Conservation (phyloP, 768 basidiomycete genomes). For the Guyanaporus albipodus region DNA sequence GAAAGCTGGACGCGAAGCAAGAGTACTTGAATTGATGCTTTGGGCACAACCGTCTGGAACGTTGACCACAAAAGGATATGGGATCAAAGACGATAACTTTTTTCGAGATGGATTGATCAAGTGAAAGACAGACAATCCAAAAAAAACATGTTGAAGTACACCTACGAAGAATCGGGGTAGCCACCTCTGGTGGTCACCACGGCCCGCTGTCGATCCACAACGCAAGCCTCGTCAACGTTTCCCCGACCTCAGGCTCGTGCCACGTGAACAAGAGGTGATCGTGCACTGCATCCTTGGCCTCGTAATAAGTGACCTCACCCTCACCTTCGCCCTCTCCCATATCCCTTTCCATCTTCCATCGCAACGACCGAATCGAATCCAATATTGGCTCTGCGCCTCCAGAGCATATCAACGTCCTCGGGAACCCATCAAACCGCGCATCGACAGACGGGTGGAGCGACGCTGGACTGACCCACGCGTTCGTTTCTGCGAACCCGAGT, state of each 20-base stretch:
- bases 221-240: constrained; percentile 46
- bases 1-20: no score
- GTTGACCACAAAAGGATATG: no score
- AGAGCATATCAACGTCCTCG: constrained; percentile 54
- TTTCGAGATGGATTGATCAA: no score
- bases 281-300: constrained; percentile 50
- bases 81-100: no score
- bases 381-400: constrained; percentile 57
- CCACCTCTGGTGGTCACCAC: no score
- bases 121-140: no score
- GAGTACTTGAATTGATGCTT: no score
- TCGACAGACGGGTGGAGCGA: constrained; percentile 39
- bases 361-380: constrained; percentile 49
- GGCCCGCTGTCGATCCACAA: constrained; percentile 37
- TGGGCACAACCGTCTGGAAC: no score
- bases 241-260: constrained; percentile 53
- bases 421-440: constrained; percentile 52
- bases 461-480: constrained; percentile 58
- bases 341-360: constrained; percentile 49
- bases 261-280: constrained; percentile 49
- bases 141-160: no score
- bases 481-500: constrained; percentile 40
- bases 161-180: no score
- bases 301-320: constrained; percentile 43
- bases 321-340: constrained; percentile 42